Base-by-base conservation (phyloP, 441 rosid species). In the Erodium moschatum region DNA sequence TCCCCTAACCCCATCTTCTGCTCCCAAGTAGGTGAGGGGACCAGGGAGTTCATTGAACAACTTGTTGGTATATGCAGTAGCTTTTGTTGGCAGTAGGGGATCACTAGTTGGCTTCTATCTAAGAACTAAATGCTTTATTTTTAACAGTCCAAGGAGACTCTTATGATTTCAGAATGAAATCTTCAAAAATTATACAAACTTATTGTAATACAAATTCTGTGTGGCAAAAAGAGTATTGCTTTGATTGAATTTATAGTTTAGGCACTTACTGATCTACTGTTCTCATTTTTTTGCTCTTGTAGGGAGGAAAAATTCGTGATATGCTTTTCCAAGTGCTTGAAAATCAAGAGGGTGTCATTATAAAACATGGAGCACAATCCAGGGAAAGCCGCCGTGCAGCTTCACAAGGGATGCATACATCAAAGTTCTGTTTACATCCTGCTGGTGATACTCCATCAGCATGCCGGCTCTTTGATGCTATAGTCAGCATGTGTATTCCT, bases 371-470 rank as follows among this genome's bases (percentile, higher is more conserved):
- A 70, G 91, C 92, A 46, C 98, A 90, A 66, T 89, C 97, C 18
- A 87, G 97, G 80, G 98, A 92, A 83, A 90, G 82, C 69, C 56
- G 98, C 13, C 86, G 96, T 19, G 91, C 92, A 33, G 97, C 98
- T 69, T 79, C 90, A 0, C 85, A 60, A 38, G 96, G 96, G 69
- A 92, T 92, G 98, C 96, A 92, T 78, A 83, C 94, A 33, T 90
- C 98, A 4, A 89, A 86, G 76, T 93, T 93, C 79, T 93, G 97
- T 77, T 76, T 24, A 24, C 27, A 85, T 79, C 98, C 98, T 78
- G 98, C 98, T 20, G 97, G 97, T 44, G 98, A 93, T 73, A 90
- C 98, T 27, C 98, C 98, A 35, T 93, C 98, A 3, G 95, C 97
- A 24, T 88, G 97, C 80, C 82, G 98, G 58, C 90, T 93, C 16